Base-by-base conservation (phyloP, 2,329 filamentous ascomycete species). In the Claviceps purpurea region DNA sequence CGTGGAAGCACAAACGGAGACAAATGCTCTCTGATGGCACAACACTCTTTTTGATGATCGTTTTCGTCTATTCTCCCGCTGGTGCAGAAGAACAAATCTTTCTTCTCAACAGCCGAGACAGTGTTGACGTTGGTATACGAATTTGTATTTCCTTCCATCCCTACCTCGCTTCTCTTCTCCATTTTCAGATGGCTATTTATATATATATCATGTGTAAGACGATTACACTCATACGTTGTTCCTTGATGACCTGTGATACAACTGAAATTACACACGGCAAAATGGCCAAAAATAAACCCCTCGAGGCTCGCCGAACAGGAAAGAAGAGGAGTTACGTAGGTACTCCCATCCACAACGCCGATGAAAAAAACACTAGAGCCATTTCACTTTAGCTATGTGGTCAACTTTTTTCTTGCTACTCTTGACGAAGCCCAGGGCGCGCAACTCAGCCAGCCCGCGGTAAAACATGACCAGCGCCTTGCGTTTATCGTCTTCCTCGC, bases 321-420 rank as follows among this genome's bases (percentile, higher is more conserved):
- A 22, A 22, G 2, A 22, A 43, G 41, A 16, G 41, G 10, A 22
- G 40, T 10, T 1, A n/a, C 11, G 5, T 40, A 20, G 5, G 2
- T 20, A 20, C 26, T 10, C 26, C 30, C 30, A 11, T 34, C 10
- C 10, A 11, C 30, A 34, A 34, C 10, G 30, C 30, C 30, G 10
- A 34, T 34, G 8, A 34, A 34, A 34, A 34, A 20, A 43, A 24
- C 16, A 30, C 43, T 45, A 45, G 3, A 93, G 71, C 60, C 91
- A 93, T 65, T 86, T 89, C 81, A 89, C 75, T 72, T 96, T 97
- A 41, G 88, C 84, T 59, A 97, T 73, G 68, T 97, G 91, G 65
- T 97, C 93, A 24, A 83, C 81, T 74, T 95, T 95, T 74, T 90
- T 95, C 69, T 85, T 87, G 62, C 85, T 97, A 55, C 78, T 77